phyloP scores from a whole-genome alignment of 768 basidiomycete genomes.

The Boletus insuetus region DNA sequence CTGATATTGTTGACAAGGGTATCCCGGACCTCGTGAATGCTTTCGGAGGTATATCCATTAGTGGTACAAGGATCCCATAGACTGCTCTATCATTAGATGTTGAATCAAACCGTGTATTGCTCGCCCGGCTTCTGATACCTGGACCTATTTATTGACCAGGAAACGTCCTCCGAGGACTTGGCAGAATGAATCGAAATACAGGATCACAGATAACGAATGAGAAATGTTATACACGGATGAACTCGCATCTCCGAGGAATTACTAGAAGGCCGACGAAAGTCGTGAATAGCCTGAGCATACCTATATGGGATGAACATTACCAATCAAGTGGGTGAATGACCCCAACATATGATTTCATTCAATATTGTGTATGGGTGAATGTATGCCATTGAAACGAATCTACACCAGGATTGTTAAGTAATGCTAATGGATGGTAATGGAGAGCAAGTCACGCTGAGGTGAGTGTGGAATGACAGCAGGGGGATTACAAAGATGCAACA shows the following conservation, averaged over 20 bases:
- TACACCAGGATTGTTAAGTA: too few species aligned
- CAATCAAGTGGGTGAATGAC: too few species aligned
- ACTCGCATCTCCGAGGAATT: too few species aligned
- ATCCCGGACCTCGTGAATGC: slow-evolving; percentile 9
- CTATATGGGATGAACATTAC: too few species aligned
- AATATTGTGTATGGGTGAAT: too few species aligned
- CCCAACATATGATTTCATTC: too few species aligned
- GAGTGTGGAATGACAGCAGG: neutral
- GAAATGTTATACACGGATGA: neutral
- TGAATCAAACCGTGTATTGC: neutral
- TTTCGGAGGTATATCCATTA: slow-evolving; percentile 14
- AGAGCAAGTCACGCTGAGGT: neutral
- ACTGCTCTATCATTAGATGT: neutral
- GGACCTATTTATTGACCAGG: neutral
- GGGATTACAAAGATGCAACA: slow-evolving; percentile 4
- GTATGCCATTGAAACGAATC: too few species aligned
- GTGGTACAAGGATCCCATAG: neutral
- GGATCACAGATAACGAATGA: neutral
- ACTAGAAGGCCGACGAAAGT: too few species aligned
- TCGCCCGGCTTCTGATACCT: neutral
- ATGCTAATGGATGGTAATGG: neutral
- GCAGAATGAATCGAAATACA: neutral
- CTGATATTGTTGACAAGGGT: slow-evolving; percentile 1
- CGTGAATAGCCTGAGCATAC: too few species aligned
- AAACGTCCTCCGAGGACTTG: too few species aligned